Evolutionary conservation across 179 eudicot species (phyloP).

Genomic region (Actinidia arguta): DNA sequence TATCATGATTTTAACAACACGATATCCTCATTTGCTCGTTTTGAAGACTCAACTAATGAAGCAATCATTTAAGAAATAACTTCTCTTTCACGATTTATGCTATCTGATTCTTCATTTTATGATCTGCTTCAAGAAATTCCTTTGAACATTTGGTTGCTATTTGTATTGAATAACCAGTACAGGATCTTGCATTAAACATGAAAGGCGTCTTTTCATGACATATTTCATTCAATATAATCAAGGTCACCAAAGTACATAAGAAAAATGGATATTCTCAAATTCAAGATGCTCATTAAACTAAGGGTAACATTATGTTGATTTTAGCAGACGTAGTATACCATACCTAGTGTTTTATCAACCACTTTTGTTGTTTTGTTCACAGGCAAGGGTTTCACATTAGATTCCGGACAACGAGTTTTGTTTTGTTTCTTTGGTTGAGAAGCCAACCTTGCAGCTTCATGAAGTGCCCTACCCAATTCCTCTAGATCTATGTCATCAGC

Average conservation of each 20-base stretch:
- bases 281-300: not conserved
- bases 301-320: not conserved
- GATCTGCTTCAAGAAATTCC: not conserved
- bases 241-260: not conserved
- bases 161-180: constrained; percentile 4
- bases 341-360: too few relatives aligned
- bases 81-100: not conserved
- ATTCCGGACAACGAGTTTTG: constrained; percentile 27
- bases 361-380: constrained; percentile 33
- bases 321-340: not conserved
- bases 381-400: constrained; percentile 31
- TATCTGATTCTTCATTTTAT: not conserved
- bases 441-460: constrained; percentile 67
- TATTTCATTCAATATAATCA: not conserved
- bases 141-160: too few relatives aligned
- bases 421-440: constrained; percentile 47
- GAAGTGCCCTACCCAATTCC: constrained; percentile 75
- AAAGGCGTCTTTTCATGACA: not conserved
- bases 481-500: constrained; percentile 62
- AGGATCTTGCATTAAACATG: not conserved
- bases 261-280: not conserved
- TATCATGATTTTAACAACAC: too few relatives aligned
- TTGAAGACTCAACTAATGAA: not conserved
- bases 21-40: not conserved
- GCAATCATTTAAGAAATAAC: not conserved